Conservation (phyloP, 371 early-diverging fungal genomes). For the Mucor circinelloides region DNA sequence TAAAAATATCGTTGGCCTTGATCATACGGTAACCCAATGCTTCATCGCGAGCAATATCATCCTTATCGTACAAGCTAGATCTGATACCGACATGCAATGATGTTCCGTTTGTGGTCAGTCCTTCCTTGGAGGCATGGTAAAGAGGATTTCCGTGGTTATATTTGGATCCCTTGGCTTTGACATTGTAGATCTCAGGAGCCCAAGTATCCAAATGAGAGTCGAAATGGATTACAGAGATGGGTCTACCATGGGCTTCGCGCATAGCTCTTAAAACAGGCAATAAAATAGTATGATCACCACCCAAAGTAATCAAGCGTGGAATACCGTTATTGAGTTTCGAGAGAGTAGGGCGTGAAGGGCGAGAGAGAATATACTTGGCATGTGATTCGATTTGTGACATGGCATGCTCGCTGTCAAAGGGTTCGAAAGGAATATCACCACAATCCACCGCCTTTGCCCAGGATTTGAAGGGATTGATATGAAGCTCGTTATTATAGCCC, state of each 20-base stretch:
- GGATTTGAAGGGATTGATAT: constrained; percentile 45
- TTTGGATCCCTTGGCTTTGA: constrained; percentile 35
- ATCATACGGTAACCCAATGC: constrained; percentile 48
- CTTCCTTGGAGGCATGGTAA: constrained; percentile 56
- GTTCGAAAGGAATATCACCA: constrained; percentile 55
- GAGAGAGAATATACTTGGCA: constrained; percentile 38
- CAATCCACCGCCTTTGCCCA: constrained; percentile 57
- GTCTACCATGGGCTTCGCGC: constrained; percentile 34
- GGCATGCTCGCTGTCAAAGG: constrained; percentile 47
- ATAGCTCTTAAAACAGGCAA: constrained; percentile 48
- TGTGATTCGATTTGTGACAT: constrained; percentile 45
- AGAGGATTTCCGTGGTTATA: constrained; percentile 50
- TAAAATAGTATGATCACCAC: constrained; percentile 52
- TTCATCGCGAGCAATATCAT: constrained; percentile 43
- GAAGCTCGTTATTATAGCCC: constrained; percentile 43
- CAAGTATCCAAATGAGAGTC: constrained; percentile 57
- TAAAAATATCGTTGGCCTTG: constrained; percentile 53
- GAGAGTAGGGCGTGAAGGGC: constrained; percentile 24
- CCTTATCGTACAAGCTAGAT: constrained; percentile 38
- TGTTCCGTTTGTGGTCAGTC: constrained; percentile 48
- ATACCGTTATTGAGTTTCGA: constrained; percentile 7
- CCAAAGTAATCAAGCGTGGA: constrained; percentile 45
- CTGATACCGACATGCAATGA: constrained; percentile 59
- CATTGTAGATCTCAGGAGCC: constrained; percentile 46
- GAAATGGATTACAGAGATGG: constrained; percentile 54